A percentile compares a stretch with the other conserved stretches of the same genome.
Conservation (phyloP, 2,329 filamentous ascomycete species). For the Tolypocladium inflatum region DNA sequence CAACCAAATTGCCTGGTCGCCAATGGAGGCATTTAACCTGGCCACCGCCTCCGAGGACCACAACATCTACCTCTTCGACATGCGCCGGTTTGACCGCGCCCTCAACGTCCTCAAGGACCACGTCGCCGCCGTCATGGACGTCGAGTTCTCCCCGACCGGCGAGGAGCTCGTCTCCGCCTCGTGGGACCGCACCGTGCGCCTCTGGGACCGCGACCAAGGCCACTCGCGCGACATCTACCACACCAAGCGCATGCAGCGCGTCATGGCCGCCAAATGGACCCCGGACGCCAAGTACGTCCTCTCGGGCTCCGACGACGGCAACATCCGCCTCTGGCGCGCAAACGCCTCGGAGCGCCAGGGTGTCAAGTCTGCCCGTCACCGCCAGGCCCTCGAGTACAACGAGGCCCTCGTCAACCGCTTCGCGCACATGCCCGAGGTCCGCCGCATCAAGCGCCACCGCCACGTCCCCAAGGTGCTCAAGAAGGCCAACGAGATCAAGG, state of each 20-base stretch:
- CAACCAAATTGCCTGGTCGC: slow-evolving; percentile 86
- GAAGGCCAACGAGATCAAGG: slow-evolving; percentile 94
- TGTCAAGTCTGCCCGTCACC: slow-evolving; percentile 74
- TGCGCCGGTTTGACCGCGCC: slow-evolving; percentile 79
- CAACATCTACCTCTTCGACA: slow-evolving; percentile 82
- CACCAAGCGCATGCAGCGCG: slow-evolving; percentile 95
- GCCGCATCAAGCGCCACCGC: slow-evolving; percentile 80
- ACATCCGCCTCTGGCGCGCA: slow-evolving; percentile 77
- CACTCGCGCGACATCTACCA: slow-evolving; percentile 92
- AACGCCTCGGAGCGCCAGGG: slow-evolving; percentile 76
- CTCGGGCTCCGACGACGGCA: slow-evolving; percentile 88
- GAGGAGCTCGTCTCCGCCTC: slow-evolving; percentile 87
- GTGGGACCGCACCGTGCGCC: slow-evolving; percentile 74
- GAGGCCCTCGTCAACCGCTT: slow-evolving; percentile 74
- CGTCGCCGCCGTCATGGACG: slow-evolving; percentile 86
- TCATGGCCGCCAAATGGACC: slow-evolving; percentile 77
- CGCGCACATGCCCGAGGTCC: slow-evolving; percentile 92
- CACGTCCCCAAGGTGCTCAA: slow-evolving; percentile 89
- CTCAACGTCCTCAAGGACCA: slow-evolving; percentile 87
- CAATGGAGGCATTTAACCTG: slow-evolving; percentile 94
- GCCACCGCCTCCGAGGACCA: slow-evolving; percentile 92
- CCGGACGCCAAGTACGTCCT: slow-evolving; percentile 85
- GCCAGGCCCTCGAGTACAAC: slow-evolving; percentile 88
- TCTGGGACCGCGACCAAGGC: slow-evolving; percentile 73
- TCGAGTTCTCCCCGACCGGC: slow-evolving; percentile 90